These are phyloP conservation scores for Plasmodium sp. DNA, from an alignment of 169 alveolate genomes.

Conservation along the genomic window DNA sequence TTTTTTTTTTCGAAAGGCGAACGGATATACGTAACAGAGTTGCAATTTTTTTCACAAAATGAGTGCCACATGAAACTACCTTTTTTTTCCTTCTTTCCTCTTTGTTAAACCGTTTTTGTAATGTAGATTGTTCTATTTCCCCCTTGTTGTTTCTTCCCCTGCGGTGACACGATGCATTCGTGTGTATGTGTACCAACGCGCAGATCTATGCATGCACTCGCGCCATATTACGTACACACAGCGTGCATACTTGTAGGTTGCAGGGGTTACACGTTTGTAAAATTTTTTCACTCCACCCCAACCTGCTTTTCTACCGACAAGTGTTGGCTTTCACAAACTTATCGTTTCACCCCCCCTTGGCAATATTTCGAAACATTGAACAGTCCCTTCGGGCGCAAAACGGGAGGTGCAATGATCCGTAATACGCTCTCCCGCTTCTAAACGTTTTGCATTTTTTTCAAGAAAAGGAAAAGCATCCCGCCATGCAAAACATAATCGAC, in stretches of 20 bases:
- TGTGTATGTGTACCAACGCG: not conserved
- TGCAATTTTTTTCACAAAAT: slow-evolving; percentile 7
- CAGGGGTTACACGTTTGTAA: not conserved
- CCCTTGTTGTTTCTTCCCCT: not conserved
- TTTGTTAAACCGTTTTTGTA: not conserved
- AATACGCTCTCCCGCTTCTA: not conserved
- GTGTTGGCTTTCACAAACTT: not conserved
- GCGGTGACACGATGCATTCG: not conserved
- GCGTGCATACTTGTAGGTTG: not conserved
- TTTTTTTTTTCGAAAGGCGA: not conserved
- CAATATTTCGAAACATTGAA: not conserved
- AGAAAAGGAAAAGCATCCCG: not conserved
- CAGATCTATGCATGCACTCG: not conserved
- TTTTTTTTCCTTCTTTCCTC: not conserved
- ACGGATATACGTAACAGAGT: not conserved
- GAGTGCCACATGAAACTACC: slow-evolving; percentile 5
- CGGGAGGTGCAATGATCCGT: not conserved
- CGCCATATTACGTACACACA: not conserved
- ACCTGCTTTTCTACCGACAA: not conserved
- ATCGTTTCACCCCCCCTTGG: not conserved
- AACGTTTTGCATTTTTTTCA: not conserved
- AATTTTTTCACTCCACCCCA: not conserved
- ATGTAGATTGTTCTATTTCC: not conserved
- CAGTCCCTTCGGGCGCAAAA: not conserved
- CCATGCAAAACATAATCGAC: slow-evolving; percentile 45